A percentile compares a stretch with the other conserved stretches of the same genome.
phyloP scores from a whole-genome alignment of 1,284 basidiomycete species.

The Heimioporus retisporus region DNA sequence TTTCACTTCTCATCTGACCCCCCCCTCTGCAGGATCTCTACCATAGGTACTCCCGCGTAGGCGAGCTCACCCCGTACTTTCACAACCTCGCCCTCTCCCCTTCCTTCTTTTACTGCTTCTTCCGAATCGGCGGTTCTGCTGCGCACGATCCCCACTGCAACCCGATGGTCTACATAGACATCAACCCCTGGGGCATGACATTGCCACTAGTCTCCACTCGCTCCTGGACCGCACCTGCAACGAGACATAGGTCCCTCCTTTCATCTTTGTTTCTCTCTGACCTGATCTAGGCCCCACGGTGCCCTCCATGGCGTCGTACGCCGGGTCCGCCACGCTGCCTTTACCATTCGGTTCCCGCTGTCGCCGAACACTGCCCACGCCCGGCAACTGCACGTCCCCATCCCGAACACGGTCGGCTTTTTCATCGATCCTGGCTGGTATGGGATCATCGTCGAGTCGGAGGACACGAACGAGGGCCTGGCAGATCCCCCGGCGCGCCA shows the following conservation, averaged over 20 bases:
- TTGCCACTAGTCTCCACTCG: slow-evolving; percentile 76
- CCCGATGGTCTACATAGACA: slow-evolving; percentile 78
- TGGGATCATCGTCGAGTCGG: slow-evolving; percentile 82
- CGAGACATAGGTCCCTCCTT: slow-evolving; percentile 69
- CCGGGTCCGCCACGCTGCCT: slow-evolving; percentile 84
- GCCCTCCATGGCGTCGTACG: slow-evolving; percentile 81
- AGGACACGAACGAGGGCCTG: slow-evolving; percentile 85
- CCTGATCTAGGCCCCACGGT: slow-evolving; percentile 70
- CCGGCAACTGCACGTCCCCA: slow-evolving; percentile 49
- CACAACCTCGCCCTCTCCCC: slow-evolving; percentile 82
- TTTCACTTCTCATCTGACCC: no score
- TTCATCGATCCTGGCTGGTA: slow-evolving; percentile 83
- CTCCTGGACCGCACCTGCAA: slow-evolving; percentile 81
- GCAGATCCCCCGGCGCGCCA: slow-evolving; percentile 80
- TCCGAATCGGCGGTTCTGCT: slow-evolving; percentile 64
- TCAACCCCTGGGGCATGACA: slow-evolving; percentile 80
- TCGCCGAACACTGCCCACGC: slow-evolving; percentile 29
- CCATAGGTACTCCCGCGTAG: slow-evolving; percentile 77
- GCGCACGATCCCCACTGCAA: slow-evolving; percentile 60
- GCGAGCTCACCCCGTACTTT: slow-evolving; percentile 81
- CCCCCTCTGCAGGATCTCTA: slow-evolving; percentile 77
- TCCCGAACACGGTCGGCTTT: slow-evolving; percentile 61
- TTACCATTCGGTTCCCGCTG: slow-evolving; percentile 63
- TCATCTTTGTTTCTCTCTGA: no score
- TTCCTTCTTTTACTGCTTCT: slow-evolving; percentile 86